A percentile compares a stretch with the other conserved stretches of the same genome.
phyloP scores from a whole-genome alignment of 1,139 yeast species.

The Taphrina flavorubra region DNA sequence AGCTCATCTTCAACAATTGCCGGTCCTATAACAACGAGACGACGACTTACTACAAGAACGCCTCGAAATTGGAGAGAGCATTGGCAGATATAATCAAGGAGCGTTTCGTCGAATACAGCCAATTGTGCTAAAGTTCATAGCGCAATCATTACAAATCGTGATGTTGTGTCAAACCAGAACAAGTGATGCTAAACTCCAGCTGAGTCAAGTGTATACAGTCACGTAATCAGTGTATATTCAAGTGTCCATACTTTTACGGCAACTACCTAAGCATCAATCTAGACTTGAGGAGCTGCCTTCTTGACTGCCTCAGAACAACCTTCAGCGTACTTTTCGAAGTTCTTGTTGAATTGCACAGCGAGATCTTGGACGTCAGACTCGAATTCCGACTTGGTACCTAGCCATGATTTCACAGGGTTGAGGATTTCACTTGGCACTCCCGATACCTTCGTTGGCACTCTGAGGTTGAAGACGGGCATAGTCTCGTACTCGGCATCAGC shows the following conservation, averaged over 20 bases:
- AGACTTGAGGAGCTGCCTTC: constrained; percentile 80
- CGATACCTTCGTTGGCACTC: constrained; percentile 80
- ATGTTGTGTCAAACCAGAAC: no score
- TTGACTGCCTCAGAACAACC: constrained; percentile 85
- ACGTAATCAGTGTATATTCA: no score
- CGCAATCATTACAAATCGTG: no score
- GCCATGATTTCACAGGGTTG: constrained; percentile 89
- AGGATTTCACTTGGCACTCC: constrained; percentile 83
- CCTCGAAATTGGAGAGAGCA: constrained; percentile 40
- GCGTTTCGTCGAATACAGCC: constrained; percentile 29
- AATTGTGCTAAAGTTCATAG: background rate
- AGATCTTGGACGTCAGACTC: constrained; percentile 70
- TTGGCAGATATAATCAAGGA: constrained; percentile 40
- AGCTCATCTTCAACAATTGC: constrained; percentile 86
- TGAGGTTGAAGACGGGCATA: constrained; percentile 85
- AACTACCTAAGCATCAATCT: background rate
- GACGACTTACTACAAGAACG: constrained; percentile 75
- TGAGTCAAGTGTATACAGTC: no score
- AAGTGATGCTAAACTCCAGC: no score
- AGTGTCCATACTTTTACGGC: no score
- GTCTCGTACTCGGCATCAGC: constrained; percentile 79
- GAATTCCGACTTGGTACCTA: constrained; percentile 69
- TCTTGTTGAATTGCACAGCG: constrained; percentile 79
- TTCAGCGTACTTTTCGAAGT: constrained; percentile 82
- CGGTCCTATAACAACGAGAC: constrained; percentile 85